Conservation (phyloP, 108 stramenopile genomes). For the Schizochytrium sp. region DNA sequence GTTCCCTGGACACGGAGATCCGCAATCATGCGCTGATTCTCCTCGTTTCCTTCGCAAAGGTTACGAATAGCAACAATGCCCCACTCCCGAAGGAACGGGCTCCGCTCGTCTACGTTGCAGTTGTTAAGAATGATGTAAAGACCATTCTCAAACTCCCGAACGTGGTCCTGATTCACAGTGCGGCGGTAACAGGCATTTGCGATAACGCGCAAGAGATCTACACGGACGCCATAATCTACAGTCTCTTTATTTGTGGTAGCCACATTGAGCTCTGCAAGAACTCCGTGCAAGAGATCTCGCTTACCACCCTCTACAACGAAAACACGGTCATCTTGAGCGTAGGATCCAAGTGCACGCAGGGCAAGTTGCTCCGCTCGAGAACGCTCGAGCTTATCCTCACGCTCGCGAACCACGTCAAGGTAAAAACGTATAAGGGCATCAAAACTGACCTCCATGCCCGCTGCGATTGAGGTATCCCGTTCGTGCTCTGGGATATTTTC, state of each 20-base stretch:
- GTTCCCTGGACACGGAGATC: slow-evolving; percentile 65
- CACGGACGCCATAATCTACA: slow-evolving; percentile 48
- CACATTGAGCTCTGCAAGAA: not conserved
- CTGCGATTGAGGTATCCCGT: not conserved
- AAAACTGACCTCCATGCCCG: slow-evolving; percentile 30
- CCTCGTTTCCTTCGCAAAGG: slow-evolving; percentile 71
- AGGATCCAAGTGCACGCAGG: slow-evolving; percentile 1
- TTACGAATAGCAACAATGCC: slow-evolving; percentile 70
- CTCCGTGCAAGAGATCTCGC: slow-evolving; percentile 1
- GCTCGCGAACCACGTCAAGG: not conserved
- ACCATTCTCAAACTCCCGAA: slow-evolving; percentile 64
- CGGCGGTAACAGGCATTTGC: slow-evolving; percentile 70
- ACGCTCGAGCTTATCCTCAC: not conserved
- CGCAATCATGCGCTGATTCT: slow-evolving; percentile 69
- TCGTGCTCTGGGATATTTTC: not conserved
- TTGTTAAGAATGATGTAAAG: slow-evolving; percentile 70
- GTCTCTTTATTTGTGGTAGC: not conserved
- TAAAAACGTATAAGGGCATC: slow-evolving; percentile 10
- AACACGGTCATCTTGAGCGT: slow-evolving; percentile 18
- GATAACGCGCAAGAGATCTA: slow-evolving; percentile 68
- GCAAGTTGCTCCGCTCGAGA: not conserved
- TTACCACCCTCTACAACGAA: not conserved
- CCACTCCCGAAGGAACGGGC: slow-evolving; percentile 71
- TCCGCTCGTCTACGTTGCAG: slow-evolving; percentile 68
- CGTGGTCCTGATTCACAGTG: slow-evolving; percentile 65